phyloP scores from a whole-genome alignment of 345 rosid genomes.

The Euphorbia pulcherrima region DNA sequence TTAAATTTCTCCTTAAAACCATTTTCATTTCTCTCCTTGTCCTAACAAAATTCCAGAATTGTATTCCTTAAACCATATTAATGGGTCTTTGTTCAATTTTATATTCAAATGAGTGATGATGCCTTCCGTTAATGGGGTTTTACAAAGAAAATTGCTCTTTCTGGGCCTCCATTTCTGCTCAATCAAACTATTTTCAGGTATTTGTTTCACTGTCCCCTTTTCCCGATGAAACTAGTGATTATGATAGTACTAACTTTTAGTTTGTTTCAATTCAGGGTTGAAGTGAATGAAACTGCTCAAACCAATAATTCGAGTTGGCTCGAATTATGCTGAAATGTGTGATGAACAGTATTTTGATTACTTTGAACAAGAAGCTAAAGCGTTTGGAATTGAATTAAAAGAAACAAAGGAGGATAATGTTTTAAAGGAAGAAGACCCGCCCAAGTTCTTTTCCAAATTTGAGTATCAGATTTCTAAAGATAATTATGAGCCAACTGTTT shows the following conservation, averaged over 20 bases:
- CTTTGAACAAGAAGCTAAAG: slow-evolving; percentile 19
- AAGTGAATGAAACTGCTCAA: slow-evolving; percentile 15
- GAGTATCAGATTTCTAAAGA: slow-evolving; percentile 54
- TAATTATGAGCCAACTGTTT: slow-evolving; percentile 14
- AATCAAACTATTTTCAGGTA: slow-evolving; percentile 41
- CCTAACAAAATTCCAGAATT: slow-evolving; percentile 29
- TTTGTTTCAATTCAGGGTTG: slow-evolving; percentile 27
- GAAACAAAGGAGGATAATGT: slow-evolving; percentile 20
- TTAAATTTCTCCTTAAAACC: slow-evolving; percentile 38
- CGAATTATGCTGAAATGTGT: not conserved
- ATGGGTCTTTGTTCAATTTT: slow-evolving; percentile 15
- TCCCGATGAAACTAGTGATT: not conserved
- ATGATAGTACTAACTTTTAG: no score
- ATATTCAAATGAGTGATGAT: slow-evolving; percentile 30
- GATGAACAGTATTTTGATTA: slow-evolving; percentile 2
- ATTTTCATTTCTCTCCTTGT: slow-evolving; percentile 53
- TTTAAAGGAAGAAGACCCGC: slow-evolving; percentile 25
- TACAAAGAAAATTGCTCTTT: slow-evolving; percentile 34
- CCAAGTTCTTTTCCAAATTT: slow-evolving; percentile 59
- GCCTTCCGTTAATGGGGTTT: slow-evolving; percentile 29
- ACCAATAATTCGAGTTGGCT: slow-evolving; percentile 13
- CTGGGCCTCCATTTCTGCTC: slow-evolving; percentile 44
- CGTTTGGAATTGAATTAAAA: slow-evolving; percentile 9
- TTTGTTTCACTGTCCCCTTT: not conserved
- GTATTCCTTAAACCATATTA: no score